Conservation (phyloP, 2,329 filamentous ascomycete species). For the Colletotrichum tamarilloi region DNA sequence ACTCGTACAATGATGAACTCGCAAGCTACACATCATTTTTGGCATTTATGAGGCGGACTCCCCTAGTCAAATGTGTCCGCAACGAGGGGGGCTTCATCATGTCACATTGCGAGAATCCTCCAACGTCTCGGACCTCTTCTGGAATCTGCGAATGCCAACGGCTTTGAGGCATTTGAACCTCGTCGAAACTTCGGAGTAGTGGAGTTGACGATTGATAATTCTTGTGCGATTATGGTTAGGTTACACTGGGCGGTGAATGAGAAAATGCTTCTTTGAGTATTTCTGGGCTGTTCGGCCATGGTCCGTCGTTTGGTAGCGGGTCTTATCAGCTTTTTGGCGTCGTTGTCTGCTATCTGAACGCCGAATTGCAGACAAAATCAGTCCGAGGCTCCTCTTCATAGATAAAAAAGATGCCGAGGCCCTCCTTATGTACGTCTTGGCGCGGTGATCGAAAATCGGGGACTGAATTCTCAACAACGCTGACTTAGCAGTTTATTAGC, state of each 20-base stretch:
- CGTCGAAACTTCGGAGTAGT: conserved; percentile 31
- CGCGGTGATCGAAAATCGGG: background rate
- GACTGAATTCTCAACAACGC: background rate
- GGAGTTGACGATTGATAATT: conserved; percentile 13
- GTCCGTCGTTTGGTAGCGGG: conserved; percentile 21
- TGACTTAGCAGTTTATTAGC: background rate
- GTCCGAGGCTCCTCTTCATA: background rate
- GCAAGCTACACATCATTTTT: background rate
- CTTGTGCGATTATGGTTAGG: conserved; percentile 8
- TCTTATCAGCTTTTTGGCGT: background rate
- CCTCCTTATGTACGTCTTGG: background rate
- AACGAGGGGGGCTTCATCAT: background rate
- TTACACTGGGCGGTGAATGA: conserved; percentile 19
- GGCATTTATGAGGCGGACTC: background rate
- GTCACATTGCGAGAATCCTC: conserved; percentile 1
- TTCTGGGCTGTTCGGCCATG: conserved; percentile 16
- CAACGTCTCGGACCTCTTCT: conserved; percentile 18
- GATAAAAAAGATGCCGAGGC: conserved; percentile 7
- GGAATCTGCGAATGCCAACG: conserved; percentile 2
- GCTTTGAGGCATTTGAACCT: conserved; percentile 15
- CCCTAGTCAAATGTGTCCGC: conserved; percentile 10
- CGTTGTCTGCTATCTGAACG: background rate
- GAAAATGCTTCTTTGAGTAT: background rate
- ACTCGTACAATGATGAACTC: background rate
- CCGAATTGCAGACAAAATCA: background rate